Evolutionary conservation across 1,284 basidiomycete species (phyloP).

Genomic region (Albatrellus sp.): DNA sequence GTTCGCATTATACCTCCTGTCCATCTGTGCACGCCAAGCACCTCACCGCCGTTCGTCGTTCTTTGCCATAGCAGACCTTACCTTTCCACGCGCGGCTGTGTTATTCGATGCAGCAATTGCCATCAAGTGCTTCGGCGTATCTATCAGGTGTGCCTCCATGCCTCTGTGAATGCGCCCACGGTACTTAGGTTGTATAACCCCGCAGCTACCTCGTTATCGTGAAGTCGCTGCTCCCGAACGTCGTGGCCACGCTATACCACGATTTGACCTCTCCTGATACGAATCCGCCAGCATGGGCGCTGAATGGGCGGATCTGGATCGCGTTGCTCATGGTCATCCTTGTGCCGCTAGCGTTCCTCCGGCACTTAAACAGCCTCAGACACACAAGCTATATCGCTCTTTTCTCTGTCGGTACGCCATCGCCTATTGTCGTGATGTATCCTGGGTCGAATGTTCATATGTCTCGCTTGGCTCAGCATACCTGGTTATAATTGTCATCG

Average conservation of each 20-base stretch:
- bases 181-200: neutral
- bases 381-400: conserved; percentile 81
- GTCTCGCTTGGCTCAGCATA: conserved; percentile 35
- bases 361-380: conserved; percentile 70
- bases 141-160: conserved; percentile 56
- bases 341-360: conserved; percentile 80
- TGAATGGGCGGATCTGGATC: conserved; percentile 80
- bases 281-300: conserved; percentile 59
- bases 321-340: conserved; percentile 73
- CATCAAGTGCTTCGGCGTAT: conserved; percentile 94
- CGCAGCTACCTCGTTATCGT: conserved; percentile 84
- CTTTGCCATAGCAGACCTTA: conserved; percentile 76
- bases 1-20: conserved; percentile 86
- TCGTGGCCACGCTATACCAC: conserved; percentile 77
- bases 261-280: conserved; percentile 54
- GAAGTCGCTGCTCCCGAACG: conserved; percentile 90
- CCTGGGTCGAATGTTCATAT: neutral
- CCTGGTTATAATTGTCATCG: conserved; percentile 61
- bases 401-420: conserved; percentile 65
- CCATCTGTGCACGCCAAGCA: conserved; percentile 74
- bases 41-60: conserved; percentile 74
- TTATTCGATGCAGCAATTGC: conserved; percentile 93
- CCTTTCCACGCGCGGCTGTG: conserved; percentile 73
- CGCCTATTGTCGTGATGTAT: neutral
- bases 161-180: neutral